Evolutionary conservation across 345 rosid genomes (phyloP).

Genomic region (Eucalyptus erythrocorys): DNA sequence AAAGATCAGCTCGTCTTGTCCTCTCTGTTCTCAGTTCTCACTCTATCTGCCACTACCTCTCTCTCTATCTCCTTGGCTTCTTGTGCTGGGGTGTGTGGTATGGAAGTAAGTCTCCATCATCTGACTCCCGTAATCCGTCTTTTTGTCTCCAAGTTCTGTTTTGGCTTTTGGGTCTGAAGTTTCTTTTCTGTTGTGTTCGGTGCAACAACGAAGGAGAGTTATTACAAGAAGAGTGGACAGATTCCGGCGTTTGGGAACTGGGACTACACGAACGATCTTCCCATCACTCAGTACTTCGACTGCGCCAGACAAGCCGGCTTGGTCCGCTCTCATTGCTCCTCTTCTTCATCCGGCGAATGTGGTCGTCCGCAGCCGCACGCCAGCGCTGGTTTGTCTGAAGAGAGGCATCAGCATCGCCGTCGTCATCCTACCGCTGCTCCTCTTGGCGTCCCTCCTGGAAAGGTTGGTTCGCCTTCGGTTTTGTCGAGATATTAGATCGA

Average conservation of each 20-base stretch:
- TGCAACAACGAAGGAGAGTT: not conserved
- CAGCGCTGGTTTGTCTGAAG: not conserved
- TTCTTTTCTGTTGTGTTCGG: not conserved
- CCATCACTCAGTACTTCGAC: slow-evolving; percentile 94
- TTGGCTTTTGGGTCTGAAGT: not conserved
- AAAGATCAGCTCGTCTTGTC: not conserved
- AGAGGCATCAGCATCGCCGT: not conserved
- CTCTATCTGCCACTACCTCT: not conserved
- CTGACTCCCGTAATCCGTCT: not conserved
- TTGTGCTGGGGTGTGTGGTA: not conserved
- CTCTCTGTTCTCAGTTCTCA: not conserved
- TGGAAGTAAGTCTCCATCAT: not conserved
- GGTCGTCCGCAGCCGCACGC: not conserved
- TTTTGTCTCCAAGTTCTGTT: not conserved
- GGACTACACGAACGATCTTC: slow-evolving; percentile 75
- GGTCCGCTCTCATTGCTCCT: slow-evolving; percentile 22
- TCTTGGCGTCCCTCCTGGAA: slow-evolving; percentile 6
- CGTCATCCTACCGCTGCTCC: slow-evolving; percentile 12
- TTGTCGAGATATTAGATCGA: not conserved
- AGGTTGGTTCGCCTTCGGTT: slow-evolving; percentile 9
- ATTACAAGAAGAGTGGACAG: slow-evolving; percentile 60
- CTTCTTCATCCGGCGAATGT: slow-evolving; percentile 57
- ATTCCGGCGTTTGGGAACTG: slow-evolving; percentile 90
- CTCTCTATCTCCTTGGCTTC: not conserved
- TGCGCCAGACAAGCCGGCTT: slow-evolving; percentile 87